Evolutionary conservation across 345 rosid species (phyloP).

Genomic region (Geranium brycei): DNA sequence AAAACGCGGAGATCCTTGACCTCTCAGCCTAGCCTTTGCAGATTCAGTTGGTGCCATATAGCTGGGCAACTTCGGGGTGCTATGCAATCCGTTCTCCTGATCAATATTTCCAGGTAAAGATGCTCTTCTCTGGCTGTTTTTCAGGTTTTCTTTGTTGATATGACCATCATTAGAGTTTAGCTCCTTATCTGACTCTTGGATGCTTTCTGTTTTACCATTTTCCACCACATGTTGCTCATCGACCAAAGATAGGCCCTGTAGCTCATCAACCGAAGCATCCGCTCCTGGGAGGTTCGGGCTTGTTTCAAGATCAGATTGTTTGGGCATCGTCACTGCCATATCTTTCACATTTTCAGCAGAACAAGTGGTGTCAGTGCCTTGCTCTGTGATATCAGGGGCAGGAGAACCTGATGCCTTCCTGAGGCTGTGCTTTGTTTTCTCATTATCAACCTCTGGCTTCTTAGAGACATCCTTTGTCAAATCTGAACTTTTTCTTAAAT

Average conservation of each 20-base stretch:
- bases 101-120: conserved; percentile 54
- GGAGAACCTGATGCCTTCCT: conserved; percentile 27
- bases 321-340: neutral
- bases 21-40: conserved; percentile 66
- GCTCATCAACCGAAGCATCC: conserved; percentile 17
- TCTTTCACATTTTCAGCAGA: conserved; percentile 18
- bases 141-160: conserved; percentile 24
- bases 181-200: conserved; percentile 18
- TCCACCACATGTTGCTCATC: conserved; percentile 19
- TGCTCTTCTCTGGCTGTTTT: conserved; percentile 46
- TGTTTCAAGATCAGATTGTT: conserved; percentile 3
- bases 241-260: conserved; percentile 12
- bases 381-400: conserved; percentile 23
- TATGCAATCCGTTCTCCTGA: conserved; percentile 37
- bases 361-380: conserved; percentile 12
- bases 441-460: conserved; percentile 26
- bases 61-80: conserved; percentile 50
- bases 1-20: conserved; percentile 53
- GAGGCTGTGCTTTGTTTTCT: conserved; percentile 28
- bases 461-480: conserved; percentile 31
- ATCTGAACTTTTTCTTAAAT: conserved; percentile 31
- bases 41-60: conserved; percentile 88
- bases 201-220: conserved; percentile 25
- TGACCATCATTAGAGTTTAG: conserved; percentile 20
- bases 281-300: neutral